Percentiles rank a stretch among this genome's conserved stretches.
phyloP scores from a whole-genome alignment of 2,329 filamentous ascomycete genomes.

The Aspergillus floridensis region DNA sequence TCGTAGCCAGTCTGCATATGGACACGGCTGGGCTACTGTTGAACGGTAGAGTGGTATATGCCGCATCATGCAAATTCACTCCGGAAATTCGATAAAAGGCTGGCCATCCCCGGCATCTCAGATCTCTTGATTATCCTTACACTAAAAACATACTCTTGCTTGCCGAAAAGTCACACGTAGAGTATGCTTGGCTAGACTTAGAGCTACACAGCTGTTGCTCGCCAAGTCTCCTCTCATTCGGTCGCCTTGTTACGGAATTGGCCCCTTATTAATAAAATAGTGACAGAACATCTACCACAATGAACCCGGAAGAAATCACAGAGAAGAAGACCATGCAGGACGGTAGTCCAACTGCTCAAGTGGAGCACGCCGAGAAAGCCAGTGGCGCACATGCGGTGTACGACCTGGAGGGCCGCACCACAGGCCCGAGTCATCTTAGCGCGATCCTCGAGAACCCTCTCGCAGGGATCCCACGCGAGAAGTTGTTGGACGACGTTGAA shows the following conservation, averaged over 20 bases:
- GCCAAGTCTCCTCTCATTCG: too few relatives aligned
- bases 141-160: not conserved
- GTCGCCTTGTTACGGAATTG: not conserved
- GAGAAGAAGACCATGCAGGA: conserved; percentile 2
- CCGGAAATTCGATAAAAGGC: not conserved
- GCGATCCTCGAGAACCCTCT: conserved; percentile 55
- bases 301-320: not conserved
- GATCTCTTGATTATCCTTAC: not conserved
- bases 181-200: not conserved
- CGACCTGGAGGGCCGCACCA: conserved; percentile 24
- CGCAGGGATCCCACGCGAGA: conserved; percentile 50
- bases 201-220: too few relatives aligned
- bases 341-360: not conserved
- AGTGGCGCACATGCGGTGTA: conserved; percentile 13
- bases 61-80: not conserved
- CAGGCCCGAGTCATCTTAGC: conserved; percentile 26
- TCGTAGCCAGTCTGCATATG: not conserved
- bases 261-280: too few relatives aligned
- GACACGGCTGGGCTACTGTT: not conserved
- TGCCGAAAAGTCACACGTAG: not conserved
- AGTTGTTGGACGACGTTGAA: conserved; percentile 55
- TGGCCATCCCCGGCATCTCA: not conserved
- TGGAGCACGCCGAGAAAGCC: conserved; percentile 18
- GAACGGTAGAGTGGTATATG: not conserved
- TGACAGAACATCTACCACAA: not conserved